phyloP scores from a whole-genome alignment of 495 filamentous ascomycete species.

The Aspergillus nanangensis region DNA sequence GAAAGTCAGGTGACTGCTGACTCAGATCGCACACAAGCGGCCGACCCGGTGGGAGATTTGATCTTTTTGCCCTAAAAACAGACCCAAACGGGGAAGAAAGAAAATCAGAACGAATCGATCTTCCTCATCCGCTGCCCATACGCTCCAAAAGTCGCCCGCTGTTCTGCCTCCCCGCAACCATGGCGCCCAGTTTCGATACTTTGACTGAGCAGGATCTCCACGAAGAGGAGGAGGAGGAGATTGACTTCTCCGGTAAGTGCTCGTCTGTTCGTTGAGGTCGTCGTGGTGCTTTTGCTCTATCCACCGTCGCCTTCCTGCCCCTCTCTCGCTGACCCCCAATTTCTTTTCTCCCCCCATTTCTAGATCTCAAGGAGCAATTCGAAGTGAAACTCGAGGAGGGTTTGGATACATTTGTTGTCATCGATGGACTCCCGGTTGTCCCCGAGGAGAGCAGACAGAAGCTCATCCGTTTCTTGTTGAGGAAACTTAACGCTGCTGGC shows the following conservation, averaged over 20 bases:
- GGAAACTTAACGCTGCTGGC: constrained; percentile 82
- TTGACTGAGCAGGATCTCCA: constrained; percentile 75
- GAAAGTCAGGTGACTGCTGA: constrained; percentile 16
- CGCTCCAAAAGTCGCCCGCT: neutral
- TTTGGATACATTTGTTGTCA: constrained; percentile 89
- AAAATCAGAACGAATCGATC: constrained; percentile 17
- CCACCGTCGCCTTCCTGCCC: constrained; percentile 18
- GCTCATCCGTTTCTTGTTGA: constrained; percentile 88
- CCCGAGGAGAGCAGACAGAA: constrained; percentile 78
- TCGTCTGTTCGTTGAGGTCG: constrained; percentile 13
- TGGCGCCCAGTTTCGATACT: constrained; percentile 71
- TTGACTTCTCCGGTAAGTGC: constrained; percentile 76
- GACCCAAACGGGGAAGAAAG: constrained; percentile 24
- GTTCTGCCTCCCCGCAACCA: constrained; percentile 28
- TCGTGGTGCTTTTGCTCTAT: no score
- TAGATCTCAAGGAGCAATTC: constrained; percentile 85
- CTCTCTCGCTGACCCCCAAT: constrained; percentile 23
- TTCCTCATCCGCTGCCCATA: constrained; percentile 7
- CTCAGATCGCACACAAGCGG: constrained; percentile 30
- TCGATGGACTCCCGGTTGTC: constrained; percentile 89
- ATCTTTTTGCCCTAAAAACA: constrained; percentile 37
- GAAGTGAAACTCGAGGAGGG: constrained; percentile 95
- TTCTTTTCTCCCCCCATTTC: constrained; percentile 3
- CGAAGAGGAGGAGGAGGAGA: constrained; percentile 84
- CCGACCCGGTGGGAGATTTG: constrained; percentile 33